phyloP scores from a whole-genome alignment of 2,329 filamentous ascomycete species.

The Domatiomyces catenatus region DNA sequence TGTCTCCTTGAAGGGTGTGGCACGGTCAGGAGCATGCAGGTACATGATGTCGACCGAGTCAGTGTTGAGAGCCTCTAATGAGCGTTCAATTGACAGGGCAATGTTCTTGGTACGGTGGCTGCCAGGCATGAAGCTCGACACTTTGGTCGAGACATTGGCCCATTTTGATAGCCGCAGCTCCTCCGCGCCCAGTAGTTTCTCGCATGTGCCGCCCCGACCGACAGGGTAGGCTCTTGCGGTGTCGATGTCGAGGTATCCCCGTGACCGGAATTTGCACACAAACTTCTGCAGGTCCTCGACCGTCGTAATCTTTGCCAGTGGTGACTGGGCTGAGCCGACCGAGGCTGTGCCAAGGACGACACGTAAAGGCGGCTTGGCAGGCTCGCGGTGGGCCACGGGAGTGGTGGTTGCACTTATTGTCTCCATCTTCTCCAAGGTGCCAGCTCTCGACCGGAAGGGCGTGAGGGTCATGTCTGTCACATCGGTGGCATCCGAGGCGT shows the following conservation, averaged over 20 bases:
- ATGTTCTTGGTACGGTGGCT: slow-evolving; percentile 18
- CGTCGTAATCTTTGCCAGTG: slow-evolving; percentile 18
- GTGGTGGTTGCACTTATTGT: slow-evolving; percentile 4
- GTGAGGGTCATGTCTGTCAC: slow-evolving; percentile 16
- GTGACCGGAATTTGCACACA: slow-evolving; percentile 14
- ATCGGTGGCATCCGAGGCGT: slow-evolving; percentile 15
- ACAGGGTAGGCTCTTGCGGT: slow-evolving; percentile 19
- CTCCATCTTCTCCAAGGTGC: slow-evolving; percentile 14
- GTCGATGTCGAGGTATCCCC: slow-evolving; percentile 19
- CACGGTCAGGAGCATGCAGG: slow-evolving; percentile 33
- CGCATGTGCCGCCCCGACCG: slow-evolving; percentile 17
- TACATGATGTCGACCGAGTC: slow-evolving; percentile 23
- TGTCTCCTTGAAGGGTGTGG: slow-evolving; percentile 29
- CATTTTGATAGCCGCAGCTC: slow-evolving; percentile 14
- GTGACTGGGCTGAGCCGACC: slow-evolving; percentile 16
- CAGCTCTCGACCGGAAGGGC: slow-evolving; percentile 16
- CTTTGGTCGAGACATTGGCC: slow-evolving; percentile 18
- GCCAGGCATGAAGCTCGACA: slow-evolving; percentile 17
- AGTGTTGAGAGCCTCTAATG: slow-evolving; percentile 16
- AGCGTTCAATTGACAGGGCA: slow-evolving; percentile 16
- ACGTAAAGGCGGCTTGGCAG: slow-evolving; percentile 15
- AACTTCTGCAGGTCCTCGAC: slow-evolving; percentile 16
- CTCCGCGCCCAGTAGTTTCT: slow-evolving; percentile 18
- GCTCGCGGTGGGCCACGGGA: slow-evolving; percentile 1
- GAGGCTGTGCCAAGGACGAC: slow-evolving; percentile 19